Conservation (phyloP, 1,284 basidiomycete species). For the Moesziomyces sp. region DNA sequence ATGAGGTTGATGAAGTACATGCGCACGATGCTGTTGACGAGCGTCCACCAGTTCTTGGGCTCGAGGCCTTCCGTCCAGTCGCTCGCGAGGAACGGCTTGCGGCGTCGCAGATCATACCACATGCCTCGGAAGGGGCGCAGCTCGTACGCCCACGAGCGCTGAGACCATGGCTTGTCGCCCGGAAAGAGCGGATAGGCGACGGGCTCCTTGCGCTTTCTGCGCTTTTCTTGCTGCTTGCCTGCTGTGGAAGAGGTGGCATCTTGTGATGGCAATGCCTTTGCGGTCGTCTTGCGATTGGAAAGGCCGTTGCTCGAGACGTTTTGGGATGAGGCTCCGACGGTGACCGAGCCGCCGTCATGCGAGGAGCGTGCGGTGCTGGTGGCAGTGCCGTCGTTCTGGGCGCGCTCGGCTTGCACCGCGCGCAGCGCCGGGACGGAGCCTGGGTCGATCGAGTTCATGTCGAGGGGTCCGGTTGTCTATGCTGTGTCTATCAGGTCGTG, state of each 20-base stretch:
- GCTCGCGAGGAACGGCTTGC: slow-evolving; percentile 76
- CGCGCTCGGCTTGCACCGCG: slow-evolving; percentile 15
- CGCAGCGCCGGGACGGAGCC: slow-evolving; percentile 31
- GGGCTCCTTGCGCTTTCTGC: slow-evolving; percentile 6
- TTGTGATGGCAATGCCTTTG: slow-evolving; percentile 3
- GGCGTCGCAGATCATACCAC: slow-evolving; percentile 77
- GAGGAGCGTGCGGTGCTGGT: slow-evolving; percentile 21
- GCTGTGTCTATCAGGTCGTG: background rate
- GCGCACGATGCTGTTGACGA: slow-evolving; percentile 50
- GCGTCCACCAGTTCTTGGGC: slow-evolving; percentile 53
- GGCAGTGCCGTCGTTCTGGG: background rate
- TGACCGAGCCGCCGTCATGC: slow-evolving; percentile 22
- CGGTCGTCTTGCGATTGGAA: slow-evolving; percentile 12
- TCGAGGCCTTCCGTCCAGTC: slow-evolving; percentile 61
- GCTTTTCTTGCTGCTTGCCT: background rate
- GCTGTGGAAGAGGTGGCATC: background rate
- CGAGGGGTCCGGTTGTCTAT: background rate
- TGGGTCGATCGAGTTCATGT: slow-evolving; percentile 41
- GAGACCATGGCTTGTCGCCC: slow-evolving; percentile 62
- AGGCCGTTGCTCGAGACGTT: slow-evolving; percentile 17
- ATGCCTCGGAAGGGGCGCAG: slow-evolving; percentile 77
- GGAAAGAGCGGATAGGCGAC: slow-evolving; percentile 34
- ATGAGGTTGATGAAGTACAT: slow-evolving; percentile 73
- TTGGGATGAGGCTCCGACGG: slow-evolving; percentile 20
- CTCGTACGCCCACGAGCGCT: slow-evolving; percentile 62